Conservation (phyloP, 1,284 basidiomycete species). For the Moesziomyces sp. region DNA sequence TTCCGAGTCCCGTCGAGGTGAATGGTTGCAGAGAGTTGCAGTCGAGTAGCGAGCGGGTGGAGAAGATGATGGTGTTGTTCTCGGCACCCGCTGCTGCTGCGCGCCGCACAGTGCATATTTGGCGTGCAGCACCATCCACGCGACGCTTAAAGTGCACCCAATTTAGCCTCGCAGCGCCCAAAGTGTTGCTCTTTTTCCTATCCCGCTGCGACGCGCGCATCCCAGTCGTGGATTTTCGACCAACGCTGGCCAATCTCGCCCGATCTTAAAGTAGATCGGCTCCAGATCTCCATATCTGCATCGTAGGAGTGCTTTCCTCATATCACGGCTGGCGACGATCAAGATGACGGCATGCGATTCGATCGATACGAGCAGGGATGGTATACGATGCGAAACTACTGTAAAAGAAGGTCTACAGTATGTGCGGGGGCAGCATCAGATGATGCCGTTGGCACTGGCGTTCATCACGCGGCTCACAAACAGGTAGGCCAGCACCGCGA, state of each 20-base stretch:
- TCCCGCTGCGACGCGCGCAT: constrained; percentile 1
- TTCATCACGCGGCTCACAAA: constrained; percentile 54
- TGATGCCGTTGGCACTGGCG: constrained; percentile 40
- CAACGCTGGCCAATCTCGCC: constrained; percentile 4
- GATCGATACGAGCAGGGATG: background rate
- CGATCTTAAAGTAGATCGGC: background rate
- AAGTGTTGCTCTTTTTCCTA: constrained; percentile 11
- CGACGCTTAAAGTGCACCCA: no score
- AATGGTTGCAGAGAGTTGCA: background rate
- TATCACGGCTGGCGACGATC: no score
- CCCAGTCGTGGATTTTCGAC: constrained; percentile 8
- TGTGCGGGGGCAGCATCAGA: constrained; percentile 4
- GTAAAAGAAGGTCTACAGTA: background rate
- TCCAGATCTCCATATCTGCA: no score
- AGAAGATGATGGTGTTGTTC: constrained; percentile 4
- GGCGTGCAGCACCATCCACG: background rate
- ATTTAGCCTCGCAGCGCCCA: background rate
- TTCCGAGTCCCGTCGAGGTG: background rate
- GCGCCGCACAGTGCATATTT: background rate
- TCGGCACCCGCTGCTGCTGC: background rate
- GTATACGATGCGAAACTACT: constrained; percentile 4
- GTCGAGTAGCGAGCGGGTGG: no score
- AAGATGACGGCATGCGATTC: no score
- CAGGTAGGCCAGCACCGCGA: constrained; percentile 53
- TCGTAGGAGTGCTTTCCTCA: no score